Evolutionary conservation across 306 rosid genomes (phyloP).

Genomic region (Dryas drummondii): DNA sequence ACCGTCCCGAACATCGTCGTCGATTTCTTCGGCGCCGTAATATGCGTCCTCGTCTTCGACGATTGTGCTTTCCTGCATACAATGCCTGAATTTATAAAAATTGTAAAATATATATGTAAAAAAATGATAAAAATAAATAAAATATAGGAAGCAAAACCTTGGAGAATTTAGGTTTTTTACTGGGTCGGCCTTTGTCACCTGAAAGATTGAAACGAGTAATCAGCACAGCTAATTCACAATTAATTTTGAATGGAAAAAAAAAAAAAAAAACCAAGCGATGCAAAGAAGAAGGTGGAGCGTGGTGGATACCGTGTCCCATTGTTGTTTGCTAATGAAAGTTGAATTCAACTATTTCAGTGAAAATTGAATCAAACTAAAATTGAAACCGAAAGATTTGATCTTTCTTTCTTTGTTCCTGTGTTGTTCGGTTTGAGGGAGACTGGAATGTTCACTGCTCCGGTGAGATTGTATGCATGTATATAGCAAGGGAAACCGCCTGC

Average conservation of each 20-base stretch:
- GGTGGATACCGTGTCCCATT: constrained; percentile 16
- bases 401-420: background rate
- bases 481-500: background rate
- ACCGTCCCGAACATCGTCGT: constrained; percentile 68
- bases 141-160: constrained; percentile 31
- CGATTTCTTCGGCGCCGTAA: constrained; percentile 52
- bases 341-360: background rate
- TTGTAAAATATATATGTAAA: background rate
- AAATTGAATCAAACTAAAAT: background rate
- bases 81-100: background rate
- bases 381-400: background rate
- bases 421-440: background rate
- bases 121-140: background rate
- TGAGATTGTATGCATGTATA: background rate
- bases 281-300: background rate
- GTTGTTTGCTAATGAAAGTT: background rate
- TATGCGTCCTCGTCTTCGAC: constrained; percentile 52
- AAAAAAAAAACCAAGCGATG: background rate
- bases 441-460: background rate
- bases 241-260: too few relatives aligned
- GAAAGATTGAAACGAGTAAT: constrained; percentile 15
- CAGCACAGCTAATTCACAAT: background rate
- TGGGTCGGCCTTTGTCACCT: constrained; percentile 68
- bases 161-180: constrained; percentile 51
- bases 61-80: constrained; percentile 50